phyloP scores from a whole-genome alignment of 208 protist genomes.

The Trypanosomatidae sp. region DNA sequence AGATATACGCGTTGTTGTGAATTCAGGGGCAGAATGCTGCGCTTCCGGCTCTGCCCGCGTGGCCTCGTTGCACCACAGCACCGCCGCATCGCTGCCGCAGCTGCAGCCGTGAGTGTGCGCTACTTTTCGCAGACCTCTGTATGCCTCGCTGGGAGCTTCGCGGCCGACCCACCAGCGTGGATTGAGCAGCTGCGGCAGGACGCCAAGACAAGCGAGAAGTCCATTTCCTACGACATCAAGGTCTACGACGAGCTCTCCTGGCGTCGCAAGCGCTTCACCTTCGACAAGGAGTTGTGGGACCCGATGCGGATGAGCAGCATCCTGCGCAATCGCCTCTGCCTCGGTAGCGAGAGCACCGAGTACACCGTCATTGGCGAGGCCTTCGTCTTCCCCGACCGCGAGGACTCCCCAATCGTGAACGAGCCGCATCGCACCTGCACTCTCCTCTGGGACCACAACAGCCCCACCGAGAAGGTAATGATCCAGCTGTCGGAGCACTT shows the following conservation, averaged over 20 bases:
- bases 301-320: constrained; percentile 82
- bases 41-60: too few species aligned
- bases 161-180: too few species aligned
- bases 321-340: constrained; percentile 70
- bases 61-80: too few species aligned
- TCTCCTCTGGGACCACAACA: constrained; percentile 90
- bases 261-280: constrained; percentile 68
- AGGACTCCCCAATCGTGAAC: constrained; percentile 91
- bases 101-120: too few species aligned
- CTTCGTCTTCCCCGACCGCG: constrained; percentile 86
- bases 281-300: constrained; percentile 86
- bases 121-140: too few species aligned
- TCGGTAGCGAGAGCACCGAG: constrained; percentile 75
- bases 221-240: constrained; percentile 87
- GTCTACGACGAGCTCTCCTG: constrained; percentile 88
- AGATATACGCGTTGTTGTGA: too few species aligned
- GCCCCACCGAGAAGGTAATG: constrained; percentile 87
- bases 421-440: constrained; percentile 71
- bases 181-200: constrained; percentile 69
- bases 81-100: background rate
- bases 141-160: too few species aligned
- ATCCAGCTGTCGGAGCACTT: constrained; percentile 89
- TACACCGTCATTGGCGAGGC: constrained; percentile 94
- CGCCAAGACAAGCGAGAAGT: constrained; percentile 65
- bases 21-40: too few species aligned